These are phyloP conservation scores for Ganoderma resinaceum DNA, from an alignment of 1,284 basidiomycete species.

Conservation along the genomic window DNA sequence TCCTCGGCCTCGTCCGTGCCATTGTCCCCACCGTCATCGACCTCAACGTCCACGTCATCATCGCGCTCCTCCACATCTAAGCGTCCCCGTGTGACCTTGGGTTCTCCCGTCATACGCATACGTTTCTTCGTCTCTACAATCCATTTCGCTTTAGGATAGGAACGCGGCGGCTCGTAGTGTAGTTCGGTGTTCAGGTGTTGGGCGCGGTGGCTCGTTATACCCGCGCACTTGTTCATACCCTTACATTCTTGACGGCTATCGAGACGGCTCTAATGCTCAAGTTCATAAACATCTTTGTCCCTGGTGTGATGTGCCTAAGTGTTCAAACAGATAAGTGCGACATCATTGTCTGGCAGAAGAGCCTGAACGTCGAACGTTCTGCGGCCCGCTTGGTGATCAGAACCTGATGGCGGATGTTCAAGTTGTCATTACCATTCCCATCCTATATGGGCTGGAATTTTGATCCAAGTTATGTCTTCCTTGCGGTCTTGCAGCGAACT, in stretches of 20 bases:
- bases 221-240: constrained; percentile 10
- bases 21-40: constrained; percentile 27
- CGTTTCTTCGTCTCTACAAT: constrained; percentile 18
- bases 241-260: not conserved
- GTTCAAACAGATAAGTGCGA: too few species aligned
- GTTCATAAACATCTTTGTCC: not conserved
- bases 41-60: constrained; percentile 35
- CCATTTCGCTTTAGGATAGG: constrained; percentile 3
- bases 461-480: too few species aligned
- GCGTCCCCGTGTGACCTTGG: not conserved
- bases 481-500: too few species aligned
- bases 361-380: too few species aligned
- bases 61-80: constrained; percentile 35
- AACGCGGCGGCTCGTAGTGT: not conserved
- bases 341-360: too few species aligned
- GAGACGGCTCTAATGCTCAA: not conserved
- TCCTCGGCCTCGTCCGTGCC: constrained; percentile 36
- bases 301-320: not conserved
- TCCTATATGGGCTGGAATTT: too few species aligned
- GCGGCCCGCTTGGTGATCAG: too few species aligned
- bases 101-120: not conserved
- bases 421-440: too few species aligned
- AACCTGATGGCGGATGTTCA: too few species aligned
- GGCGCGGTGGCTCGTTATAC: constrained; percentile 7
- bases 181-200: not conserved